Evolutionary conservation across 1,139 yeast genomes (phyloP).

Genomic region (Scheffersomyces cryptocercus): DNA sequence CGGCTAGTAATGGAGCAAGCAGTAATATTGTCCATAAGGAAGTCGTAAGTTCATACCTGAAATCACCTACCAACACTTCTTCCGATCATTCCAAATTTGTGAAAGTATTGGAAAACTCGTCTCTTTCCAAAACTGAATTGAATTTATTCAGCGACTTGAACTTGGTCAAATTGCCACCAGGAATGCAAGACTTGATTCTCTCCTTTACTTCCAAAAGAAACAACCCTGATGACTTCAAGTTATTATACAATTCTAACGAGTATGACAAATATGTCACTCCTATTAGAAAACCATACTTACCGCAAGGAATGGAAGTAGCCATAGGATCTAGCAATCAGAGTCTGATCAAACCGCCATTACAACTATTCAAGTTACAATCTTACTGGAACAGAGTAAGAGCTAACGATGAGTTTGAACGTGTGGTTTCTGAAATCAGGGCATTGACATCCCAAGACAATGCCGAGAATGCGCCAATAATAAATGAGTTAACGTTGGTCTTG

Average conservation of each 20-base stretch:
- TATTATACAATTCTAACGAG: slow-evolving; percentile 26
- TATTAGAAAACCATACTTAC: slow-evolving; percentile 41
- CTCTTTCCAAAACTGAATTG: slow-evolving; percentile 32
- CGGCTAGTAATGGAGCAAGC: neutral
- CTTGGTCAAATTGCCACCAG: slow-evolving; percentile 63
- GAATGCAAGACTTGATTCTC: slow-evolving; percentile 64
- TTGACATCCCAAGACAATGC: slow-evolving; percentile 24
- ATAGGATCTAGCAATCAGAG: slow-evolving; percentile 17
- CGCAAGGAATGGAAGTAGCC: slow-evolving; percentile 29
- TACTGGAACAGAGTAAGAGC: slow-evolving; percentile 55
- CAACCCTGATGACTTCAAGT: slow-evolving; percentile 22
- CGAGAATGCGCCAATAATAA: slow-evolving; percentile 22
- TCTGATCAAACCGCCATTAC: slow-evolving; percentile 35
- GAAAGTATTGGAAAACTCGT: slow-evolving; percentile 33
- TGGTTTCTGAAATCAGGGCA: slow-evolving; percentile 31
- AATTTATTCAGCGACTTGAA: slow-evolving; percentile 40
- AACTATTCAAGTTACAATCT: slow-evolving; percentile 37
- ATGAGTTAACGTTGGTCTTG: slow-evolving; percentile 47
- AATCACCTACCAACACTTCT: neutral
- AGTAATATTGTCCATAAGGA: neutral
- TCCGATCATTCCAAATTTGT: slow-evolving; percentile 17
- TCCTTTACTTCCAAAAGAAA: slow-evolving; percentile 51
- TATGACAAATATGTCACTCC: slow-evolving; percentile 33
- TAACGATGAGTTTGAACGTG: slow-evolving; percentile 35
- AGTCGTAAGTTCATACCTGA: too few relatives aligned